These are phyloP conservation scores for Thelonectria discophora DNA, from an alignment of 2,329 filamentous ascomycete genomes.

Conservation along the genomic window DNA sequence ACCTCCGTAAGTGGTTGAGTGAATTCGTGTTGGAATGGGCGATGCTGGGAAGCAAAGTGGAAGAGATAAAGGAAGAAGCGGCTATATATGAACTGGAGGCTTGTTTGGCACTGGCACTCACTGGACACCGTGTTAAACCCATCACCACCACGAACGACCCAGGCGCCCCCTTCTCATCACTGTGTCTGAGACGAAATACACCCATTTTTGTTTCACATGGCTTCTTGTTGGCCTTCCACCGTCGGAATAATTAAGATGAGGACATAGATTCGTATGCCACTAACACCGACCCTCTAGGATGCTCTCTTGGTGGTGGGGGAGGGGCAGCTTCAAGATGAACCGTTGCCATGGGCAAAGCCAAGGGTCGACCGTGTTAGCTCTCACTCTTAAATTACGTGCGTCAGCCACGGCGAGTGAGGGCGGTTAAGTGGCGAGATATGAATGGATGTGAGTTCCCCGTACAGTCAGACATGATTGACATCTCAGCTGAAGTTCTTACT, in stretches of 20 bases:
- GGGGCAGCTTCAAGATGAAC: neutral
- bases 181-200: constrained; percentile 11
- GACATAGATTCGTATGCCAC: neutral
- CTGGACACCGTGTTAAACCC: constrained; percentile 19
- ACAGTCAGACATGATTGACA: constrained; percentile 4
- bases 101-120: neutral
- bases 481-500: neutral
- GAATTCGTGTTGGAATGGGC: too few species aligned
- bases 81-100: too few species aligned
- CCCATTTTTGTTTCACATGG: neutral
- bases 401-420: neutral
- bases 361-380: constrained; percentile 8
- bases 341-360: constrained; percentile 13
- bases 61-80: too few species aligned
- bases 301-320: constrained; percentile 2
- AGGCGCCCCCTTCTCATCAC: neutral
- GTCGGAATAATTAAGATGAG: neutral
- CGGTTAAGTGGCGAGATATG: neutral
- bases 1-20: too few species aligned
- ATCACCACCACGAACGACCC: neutral
- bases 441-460: neutral
- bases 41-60: too few species aligned
- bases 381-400: constrained; percentile 1
- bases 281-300: neutral
- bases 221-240: neutral